These are phyloP conservation scores for Kurtzmaniella cleridarum DNA, from an alignment of 805 yeast species.

Conservation along the genomic window DNA sequence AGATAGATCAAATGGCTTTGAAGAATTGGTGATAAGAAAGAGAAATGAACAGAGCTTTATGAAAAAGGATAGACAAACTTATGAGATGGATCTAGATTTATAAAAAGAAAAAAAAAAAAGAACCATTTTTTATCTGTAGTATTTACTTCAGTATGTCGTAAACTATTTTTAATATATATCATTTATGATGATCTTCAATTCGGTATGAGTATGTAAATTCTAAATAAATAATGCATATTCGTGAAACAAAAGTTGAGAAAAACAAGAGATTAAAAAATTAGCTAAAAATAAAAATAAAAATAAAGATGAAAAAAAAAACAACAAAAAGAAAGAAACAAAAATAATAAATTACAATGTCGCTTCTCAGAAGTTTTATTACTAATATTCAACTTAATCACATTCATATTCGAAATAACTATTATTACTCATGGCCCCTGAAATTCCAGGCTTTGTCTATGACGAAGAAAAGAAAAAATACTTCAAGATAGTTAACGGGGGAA, in stretches of 20 bases:
- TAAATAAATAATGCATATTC: not conserved
- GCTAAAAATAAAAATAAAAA: not conserved
- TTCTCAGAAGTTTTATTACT: too few relatives aligned
- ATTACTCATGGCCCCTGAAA: slow-evolving; percentile 3
- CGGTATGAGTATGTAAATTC: not conserved
- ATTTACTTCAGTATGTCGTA: not conserved
- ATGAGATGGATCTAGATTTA: slow-evolving; percentile 11
- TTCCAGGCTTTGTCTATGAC: slow-evolving; percentile 16
- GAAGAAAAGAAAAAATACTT: slow-evolving; percentile 12
- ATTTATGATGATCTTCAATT: not conserved
- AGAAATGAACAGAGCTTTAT: slow-evolving; percentile 25
- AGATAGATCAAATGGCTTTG: slow-evolving; percentile 86
- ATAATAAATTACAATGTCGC: too few relatives aligned
- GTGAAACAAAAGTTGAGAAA: not conserved
- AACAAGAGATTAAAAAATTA: not conserved
- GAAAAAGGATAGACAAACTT: slow-evolving; percentile 8
- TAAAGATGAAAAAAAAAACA: not conserved
- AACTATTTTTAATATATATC: not conserved
- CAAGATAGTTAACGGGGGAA: slow-evolving; percentile 5
- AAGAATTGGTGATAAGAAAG: slow-evolving; percentile 49
- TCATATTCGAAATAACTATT: too few relatives aligned
- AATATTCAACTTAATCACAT: too few relatives aligned
- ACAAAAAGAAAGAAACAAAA: too few relatives aligned
- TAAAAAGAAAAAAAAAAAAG: too few relatives aligned
- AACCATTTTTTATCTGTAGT: not conserved